These are phyloP conservation scores for Aspergillus sp. DNA, from an alignment of 2,329 filamentous ascomycete genomes.

Conservation along the genomic window DNA sequence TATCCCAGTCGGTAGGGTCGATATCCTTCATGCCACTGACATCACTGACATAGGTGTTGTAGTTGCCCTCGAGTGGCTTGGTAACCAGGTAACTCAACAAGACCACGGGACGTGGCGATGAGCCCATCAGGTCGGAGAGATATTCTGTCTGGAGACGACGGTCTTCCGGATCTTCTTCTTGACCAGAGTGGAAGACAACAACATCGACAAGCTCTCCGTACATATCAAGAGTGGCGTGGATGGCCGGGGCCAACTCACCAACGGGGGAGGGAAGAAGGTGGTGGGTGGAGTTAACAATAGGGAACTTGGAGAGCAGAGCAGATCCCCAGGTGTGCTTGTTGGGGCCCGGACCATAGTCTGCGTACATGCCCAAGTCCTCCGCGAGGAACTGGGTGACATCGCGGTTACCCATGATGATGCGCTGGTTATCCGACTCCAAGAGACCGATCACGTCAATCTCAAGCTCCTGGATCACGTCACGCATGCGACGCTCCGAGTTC, in stretches of 20 bases:
- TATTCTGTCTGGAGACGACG: slow-evolving; percentile 82
- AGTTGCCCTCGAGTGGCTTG: slow-evolving; percentile 85
- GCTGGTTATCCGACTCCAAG: slow-evolving; percentile 86
- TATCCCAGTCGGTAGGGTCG: slow-evolving; percentile 86
- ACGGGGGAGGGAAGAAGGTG: slow-evolving; percentile 90
- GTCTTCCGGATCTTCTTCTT: slow-evolving; percentile 94
- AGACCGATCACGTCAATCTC: slow-evolving; percentile 97
- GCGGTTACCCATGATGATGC: slow-evolving; percentile 99
- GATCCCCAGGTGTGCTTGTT: slow-evolving; percentile 99
- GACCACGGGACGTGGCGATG: slow-evolving; percentile 72
- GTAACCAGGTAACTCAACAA: slow-evolving; percentile 90
- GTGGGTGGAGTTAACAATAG: slow-evolving; percentile 93
- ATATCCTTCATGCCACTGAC: slow-evolving; percentile 92
- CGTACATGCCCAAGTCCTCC: slow-evolving; percentile 97
- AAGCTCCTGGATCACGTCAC: slow-evolving; percentile 84
- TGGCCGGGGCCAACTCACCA: slow-evolving; percentile 90
- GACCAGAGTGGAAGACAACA: slow-evolving; percentile 97
- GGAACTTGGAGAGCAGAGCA: slow-evolving; percentile 91
- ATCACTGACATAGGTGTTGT: slow-evolving; percentile 89
- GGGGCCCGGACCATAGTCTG: slow-evolving; percentile 92
- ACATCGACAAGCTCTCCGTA: slow-evolving; percentile 89
- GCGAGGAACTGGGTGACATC: slow-evolving; percentile 93
- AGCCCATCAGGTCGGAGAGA: slow-evolving; percentile 81
- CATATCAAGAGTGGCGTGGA: slow-evolving; percentile 91
- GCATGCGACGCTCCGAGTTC: slow-evolving; percentile 92